These are phyloP conservation scores for Phytomonas sp. DNA, from an alignment of 208 protist genomes.

Conservation along the genomic window DNA sequence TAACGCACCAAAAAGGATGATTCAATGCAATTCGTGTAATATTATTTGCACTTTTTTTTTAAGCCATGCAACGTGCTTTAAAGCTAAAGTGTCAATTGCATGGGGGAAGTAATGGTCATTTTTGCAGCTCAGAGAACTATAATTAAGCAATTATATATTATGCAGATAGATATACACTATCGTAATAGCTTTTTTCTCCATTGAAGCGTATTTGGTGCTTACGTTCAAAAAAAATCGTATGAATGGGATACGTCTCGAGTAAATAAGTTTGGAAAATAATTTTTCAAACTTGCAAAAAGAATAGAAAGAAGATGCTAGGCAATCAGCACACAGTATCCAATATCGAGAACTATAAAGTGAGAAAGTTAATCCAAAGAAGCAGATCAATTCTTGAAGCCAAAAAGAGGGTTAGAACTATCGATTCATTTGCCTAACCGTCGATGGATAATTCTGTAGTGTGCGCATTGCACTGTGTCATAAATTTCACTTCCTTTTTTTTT, in stretches of 20 bases:
- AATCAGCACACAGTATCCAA: constrained; percentile 5
- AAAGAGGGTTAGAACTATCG: not conserved
- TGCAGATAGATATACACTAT: not conserved
- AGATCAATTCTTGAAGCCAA: not conserved
- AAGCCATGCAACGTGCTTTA: not conserved
- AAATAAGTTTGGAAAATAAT: not conserved
- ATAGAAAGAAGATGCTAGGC: not conserved
- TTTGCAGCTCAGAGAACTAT: not conserved
- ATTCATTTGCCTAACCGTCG: not conserved
- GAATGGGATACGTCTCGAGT: not conserved
- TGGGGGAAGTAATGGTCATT: not conserved
- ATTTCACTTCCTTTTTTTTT: not conserved
- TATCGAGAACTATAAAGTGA: constrained; percentile 8
- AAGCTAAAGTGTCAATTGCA: not conserved
- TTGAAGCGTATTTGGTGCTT: not conserved
- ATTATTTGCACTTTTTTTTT: not conserved
- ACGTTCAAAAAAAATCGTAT: not conserved
- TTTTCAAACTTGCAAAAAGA: not conserved
- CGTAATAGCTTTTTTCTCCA: not conserved
- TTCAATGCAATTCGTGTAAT: not conserved
- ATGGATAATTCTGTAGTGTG: not conserved
- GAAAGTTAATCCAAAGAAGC: not conserved
- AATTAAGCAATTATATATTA: constrained; percentile 1
- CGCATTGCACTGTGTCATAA: not conserved
- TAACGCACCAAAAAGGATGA: constrained; percentile 2